phyloP scores from a whole-genome alignment of 345 rosid genomes.

The Populus davidiana region DNA sequence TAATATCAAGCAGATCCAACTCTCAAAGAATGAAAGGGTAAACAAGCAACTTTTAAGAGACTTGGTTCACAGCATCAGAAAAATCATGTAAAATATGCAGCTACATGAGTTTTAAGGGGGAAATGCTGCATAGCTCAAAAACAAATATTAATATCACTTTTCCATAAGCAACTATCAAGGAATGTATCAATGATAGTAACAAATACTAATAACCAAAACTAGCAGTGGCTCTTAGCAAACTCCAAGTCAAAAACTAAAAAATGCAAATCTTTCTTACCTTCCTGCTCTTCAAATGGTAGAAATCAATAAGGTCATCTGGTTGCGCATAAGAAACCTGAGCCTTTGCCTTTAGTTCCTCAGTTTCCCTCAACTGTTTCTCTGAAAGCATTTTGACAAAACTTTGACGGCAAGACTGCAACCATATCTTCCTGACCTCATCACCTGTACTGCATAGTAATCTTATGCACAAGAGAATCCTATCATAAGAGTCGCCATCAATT shows the following conservation, averaged over 20 bases:
- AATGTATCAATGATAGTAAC: not conserved
- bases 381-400: slow-evolving; percentile 96
- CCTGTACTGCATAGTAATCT: slow-evolving; percentile 80
- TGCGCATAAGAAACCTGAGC: slow-evolving; percentile 90
- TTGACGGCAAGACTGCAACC: slow-evolving; percentile 87
- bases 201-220: not conserved
- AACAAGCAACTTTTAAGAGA: not conserved
- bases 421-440: slow-evolving; percentile 72
- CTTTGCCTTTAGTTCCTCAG: slow-evolving; percentile 87
- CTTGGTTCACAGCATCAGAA: not conserved
- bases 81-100: not conserved
- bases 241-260: not conserved
- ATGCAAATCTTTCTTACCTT: slow-evolving; percentile 46
- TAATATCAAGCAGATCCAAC: not conserved
- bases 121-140: not conserved
- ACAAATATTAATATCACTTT: not conserved
- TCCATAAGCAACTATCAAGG: not conserved
- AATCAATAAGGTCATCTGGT: slow-evolving; percentile 96
- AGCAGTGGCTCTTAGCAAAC: not conserved
- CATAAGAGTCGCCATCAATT: slow-evolving; percentile 87
- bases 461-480: slow-evolving; percentile 76
- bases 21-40: not conserved
- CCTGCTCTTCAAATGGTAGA: slow-evolving; percentile 97
- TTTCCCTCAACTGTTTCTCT: slow-evolving; percentile 81
- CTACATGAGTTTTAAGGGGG: not conserved